These are phyloP conservation scores for Quillaja saponaria DNA, from an alignment of 306 rosid species.

Conservation along the genomic window DNA sequence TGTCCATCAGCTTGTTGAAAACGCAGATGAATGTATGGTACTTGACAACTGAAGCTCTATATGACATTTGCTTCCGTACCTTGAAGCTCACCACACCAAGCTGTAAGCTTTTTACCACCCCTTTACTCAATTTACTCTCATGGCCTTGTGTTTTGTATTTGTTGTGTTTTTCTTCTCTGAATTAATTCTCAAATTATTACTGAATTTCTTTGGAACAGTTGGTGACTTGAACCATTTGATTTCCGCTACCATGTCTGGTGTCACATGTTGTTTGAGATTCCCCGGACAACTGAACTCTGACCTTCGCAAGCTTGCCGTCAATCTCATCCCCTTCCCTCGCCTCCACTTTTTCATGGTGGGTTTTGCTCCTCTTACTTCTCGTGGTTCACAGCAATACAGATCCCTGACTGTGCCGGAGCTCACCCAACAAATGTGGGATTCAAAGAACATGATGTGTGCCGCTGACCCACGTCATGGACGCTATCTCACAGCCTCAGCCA, in stretches of 20 bases:
- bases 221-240: conserved; percentile 73
- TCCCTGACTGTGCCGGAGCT: conserved; percentile 64
- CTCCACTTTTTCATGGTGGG: conserved; percentile 80
- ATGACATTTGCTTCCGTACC: conserved; percentile 72
- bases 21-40: conserved; percentile 74
- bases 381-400: conserved; percentile 64
- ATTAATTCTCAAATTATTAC: not conserved
- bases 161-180: not conserved
- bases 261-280: conserved; percentile 66
- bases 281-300: conserved; percentile 75
- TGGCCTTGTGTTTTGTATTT: not conserved
- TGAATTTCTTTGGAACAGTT: conserved; percentile 33
- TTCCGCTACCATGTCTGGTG: conserved; percentile 74
- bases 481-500: conserved; percentile 63
- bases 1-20: conserved; percentile 70
- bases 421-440: conserved; percentile 77
- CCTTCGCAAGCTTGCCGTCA: conserved; percentile 63
- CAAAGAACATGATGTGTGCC: conserved; percentile 79
- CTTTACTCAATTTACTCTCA: not conserved
- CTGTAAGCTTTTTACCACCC: conserved; percentile 38
- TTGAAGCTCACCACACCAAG: conserved; percentile 72
- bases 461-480: conserved; percentile 75
- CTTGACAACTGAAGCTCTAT: conserved; percentile 65
- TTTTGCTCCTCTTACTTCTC: conserved; percentile 71
- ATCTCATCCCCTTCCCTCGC: conserved; percentile 72